A percentile compares a stretch with the other conserved stretches of the same genome.
These are phyloP conservation scores for Anthracocystis panici-leucophaei DNA, from an alignment of 1,284 basidiomycete species.

Conservation along the genomic window DNA sequence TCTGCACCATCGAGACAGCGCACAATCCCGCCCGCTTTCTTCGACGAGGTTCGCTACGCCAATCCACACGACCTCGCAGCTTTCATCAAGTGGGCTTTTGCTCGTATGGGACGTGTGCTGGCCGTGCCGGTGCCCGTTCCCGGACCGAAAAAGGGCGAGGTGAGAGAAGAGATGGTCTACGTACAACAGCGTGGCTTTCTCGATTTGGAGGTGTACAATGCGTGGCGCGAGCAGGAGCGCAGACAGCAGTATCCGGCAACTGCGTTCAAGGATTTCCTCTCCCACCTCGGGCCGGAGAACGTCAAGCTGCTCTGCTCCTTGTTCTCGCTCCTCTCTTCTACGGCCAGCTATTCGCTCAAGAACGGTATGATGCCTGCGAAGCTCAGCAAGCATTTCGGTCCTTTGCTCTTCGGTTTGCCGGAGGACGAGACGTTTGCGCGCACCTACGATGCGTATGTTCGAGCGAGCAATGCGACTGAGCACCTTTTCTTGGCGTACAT, in stretches of 20 bases:
- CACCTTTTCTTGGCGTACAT: conserved; percentile 67
- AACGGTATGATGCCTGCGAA: conserved; percentile 68
- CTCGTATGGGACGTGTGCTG: conserved; percentile 62
- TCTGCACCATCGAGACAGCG: conserved; percentile 17
- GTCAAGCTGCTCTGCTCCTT: conserved; percentile 57
- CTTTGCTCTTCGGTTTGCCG: conserved; percentile 65
- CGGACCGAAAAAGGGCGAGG: conserved; percentile 42
- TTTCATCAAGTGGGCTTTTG: conserved; percentile 68
- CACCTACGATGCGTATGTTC: conserved; percentile 64
- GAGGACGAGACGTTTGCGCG: conserved; percentile 67
- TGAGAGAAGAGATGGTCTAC: conserved; percentile 62
- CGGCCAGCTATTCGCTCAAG: conserved; percentile 64
- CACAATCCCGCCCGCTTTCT: conserved; percentile 29
- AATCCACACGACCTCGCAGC: conserved; percentile 66
- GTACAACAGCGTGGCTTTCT: conserved; percentile 67
- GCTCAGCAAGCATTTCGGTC: conserved; percentile 62
- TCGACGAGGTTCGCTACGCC: conserved; percentile 62
- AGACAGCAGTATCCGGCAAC: conserved; percentile 37
- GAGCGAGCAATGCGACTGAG: conserved; percentile 65
- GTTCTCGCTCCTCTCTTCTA: conserved; percentile 65
- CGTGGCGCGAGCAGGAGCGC: conserved; percentile 63
- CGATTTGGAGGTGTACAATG: conserved; percentile 59
- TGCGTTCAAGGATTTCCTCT: conserved; percentile 51
- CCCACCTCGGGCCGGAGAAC: conserved; percentile 38
- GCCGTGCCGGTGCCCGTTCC: conserved; percentile 50